Evolutionary conservation across 768 basidiomycete genomes (phyloP), one percentile per base, ranked within the genome.

Genomic region (Mycena haematopus): DNA sequence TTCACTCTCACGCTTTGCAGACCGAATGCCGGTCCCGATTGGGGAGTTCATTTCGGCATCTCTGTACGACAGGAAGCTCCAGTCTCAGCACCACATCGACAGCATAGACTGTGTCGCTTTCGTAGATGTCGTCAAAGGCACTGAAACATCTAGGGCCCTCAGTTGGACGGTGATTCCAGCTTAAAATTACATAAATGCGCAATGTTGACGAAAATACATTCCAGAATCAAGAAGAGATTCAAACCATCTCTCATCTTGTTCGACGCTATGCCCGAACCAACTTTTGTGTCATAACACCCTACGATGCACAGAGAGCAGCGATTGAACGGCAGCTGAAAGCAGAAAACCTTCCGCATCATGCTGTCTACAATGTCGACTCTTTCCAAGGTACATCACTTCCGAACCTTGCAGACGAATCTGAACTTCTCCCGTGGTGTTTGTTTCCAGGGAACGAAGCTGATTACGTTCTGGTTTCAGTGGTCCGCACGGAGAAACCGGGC

Each of bases 291-390:
- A 38, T 38, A 38, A 38, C 36, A 14, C 36, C 36, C 36, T 38
- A 38, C 58, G 84, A 85, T 62, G 80, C 80, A 1, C 85, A 86
- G 69, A 69, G 84, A 15, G 77, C 78, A 21, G 47, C 56, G 24
- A 58, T 58, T 21, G 56, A 58, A 58, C 56, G 47, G 8, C 56
- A 50, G 35, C 47, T 50, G 0, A n/a, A 58, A 31, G 35, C 25
- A 19, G 56, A 75, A 58, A 49, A 58, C 27, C 56, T 58, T 29
- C 56, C 47, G 35, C 47, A 82, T 36, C 22, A 58, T 19, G 35
- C 33, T 53, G 52, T 84, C 0, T 85, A 77, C 74, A 85, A 84
- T 61, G 77, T 86, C 15, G 84, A 86, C 65, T 83, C 81, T 53
- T 58, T 58, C 56, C 56, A 58, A 50, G 56, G 56, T 58, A 15